Base-by-base conservation (phyloP, 805 yeast species). In the Nakazawaea ishiwadae region DNA sequence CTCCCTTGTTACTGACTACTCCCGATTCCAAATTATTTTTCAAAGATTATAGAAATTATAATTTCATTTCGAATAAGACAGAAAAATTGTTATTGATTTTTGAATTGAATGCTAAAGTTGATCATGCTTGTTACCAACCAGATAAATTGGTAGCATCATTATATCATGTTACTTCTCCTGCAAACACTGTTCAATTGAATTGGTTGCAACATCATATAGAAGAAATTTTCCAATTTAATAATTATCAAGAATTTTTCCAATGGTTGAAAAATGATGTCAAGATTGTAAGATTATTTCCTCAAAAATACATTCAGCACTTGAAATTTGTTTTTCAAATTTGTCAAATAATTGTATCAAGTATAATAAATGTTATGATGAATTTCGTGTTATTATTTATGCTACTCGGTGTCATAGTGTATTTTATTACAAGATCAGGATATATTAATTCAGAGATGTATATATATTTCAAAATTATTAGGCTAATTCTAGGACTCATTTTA, bases 261-360 rank as follows among this genome's bases (percentile, higher is more conserved):
- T 52, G 55, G 55, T 35, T 52, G 12, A 40, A 37, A 10, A 35
- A 40, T 12, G 51, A 51, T 18, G 35, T 31, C 19, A 31, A 39
- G 12, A 14, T 14, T 15, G 10, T 8, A 23, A 6, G 8, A 8
- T 12, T 8, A 12, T 23, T 14, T 16, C 23, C 19, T 15, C 23
- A 10, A 16, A 34, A 14, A 33, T 11, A 4, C 19, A 19, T 31
- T 17, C 14, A 12, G 29, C 36, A 21, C 6, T 31, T 11, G 16
- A 12, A 14, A 17, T n/a, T n/a, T n/a, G n/a, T n/a, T n/a, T n/a
- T n/a, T n/a, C n/a, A n/a, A n/a, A n/a, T n/a, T n/a, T n/a, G n/a
- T n/a, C n/a, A n/a, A n/a, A n/a, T n/a, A n/a, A n/a, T n/a, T n/a
- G n/a, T n/a, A n/a, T n/a, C n/a, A n/a, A n/a, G n/a, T n/a, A n/a